Percentiles rank a stretch among this genome's conserved stretches.
Conservation (phyloP, 1,139 yeast genomes). For the Arxiozyma telluris region DNA sequence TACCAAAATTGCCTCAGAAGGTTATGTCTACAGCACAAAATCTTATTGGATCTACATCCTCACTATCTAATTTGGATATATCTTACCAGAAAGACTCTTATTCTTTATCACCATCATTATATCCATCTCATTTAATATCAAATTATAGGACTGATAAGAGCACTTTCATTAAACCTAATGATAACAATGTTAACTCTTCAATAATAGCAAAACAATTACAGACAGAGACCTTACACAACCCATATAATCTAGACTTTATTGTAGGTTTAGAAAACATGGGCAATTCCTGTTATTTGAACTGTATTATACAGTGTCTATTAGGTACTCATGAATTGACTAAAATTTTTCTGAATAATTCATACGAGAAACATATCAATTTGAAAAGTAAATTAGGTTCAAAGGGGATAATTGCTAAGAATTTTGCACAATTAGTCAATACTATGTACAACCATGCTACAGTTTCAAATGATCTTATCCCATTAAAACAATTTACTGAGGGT, state of each 20-base stretch:
- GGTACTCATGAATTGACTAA: slow-evolving; percentile 42
- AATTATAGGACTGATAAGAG: neutral
- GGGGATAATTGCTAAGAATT: slow-evolving; percentile 64
- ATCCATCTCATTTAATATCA: slow-evolving; percentile 20
- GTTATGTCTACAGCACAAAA: neutral
- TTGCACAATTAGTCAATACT: slow-evolving; percentile 53
- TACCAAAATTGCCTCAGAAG: slow-evolving; percentile 1
- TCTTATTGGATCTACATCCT: neutral
- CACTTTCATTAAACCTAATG: neutral
- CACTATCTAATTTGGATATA: neutral
- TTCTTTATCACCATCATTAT: neutral
- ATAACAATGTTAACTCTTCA: slow-evolving; percentile 1
- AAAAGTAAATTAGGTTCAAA: slow-evolving; percentile 73
- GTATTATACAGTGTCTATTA: slow-evolving; percentile 73
- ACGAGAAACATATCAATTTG: slow-evolving; percentile 63
- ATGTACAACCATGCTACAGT: slow-evolving; percentile 34
- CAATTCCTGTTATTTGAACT: slow-evolving; percentile 90
- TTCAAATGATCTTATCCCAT: neutral
- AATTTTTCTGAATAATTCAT: slow-evolving; percentile 48
- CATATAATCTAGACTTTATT: slow-evolving; percentile 27
- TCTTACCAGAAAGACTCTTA: neutral
- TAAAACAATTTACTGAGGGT: neutral
- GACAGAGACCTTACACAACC: neutral
- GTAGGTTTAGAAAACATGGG: slow-evolving; percentile 76
- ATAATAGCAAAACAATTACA: neutral